phyloP scores from a whole-genome alignment of 2,329 filamentous ascomycete species.

The Fonsecaea multimorphosa region DNA sequence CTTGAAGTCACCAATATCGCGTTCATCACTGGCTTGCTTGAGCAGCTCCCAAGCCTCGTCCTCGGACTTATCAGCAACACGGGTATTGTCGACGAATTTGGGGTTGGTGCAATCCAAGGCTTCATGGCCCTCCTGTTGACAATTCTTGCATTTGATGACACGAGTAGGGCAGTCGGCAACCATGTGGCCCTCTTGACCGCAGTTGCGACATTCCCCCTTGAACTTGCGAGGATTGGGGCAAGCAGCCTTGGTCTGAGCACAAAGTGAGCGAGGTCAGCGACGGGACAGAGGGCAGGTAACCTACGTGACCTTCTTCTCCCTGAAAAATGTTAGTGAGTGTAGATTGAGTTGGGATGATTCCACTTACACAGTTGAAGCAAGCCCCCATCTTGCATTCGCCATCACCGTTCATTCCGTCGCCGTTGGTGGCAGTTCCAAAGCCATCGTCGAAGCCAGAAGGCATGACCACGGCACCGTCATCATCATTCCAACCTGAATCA shows the following conservation, averaged over 20 bases:
- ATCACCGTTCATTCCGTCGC: constrained; percentile 2
- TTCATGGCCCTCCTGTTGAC: constrained; percentile 54
- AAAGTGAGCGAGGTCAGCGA: constrained; percentile 12
- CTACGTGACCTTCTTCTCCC: constrained; percentile 48
- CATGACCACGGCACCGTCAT: background rate
- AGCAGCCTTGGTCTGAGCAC: constrained; percentile 49
- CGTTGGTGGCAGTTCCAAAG: background rate
- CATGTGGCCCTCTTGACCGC: constrained; percentile 53
- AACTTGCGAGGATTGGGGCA: constrained; percentile 56
- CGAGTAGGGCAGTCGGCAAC: constrained; percentile 53
- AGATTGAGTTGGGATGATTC: background rate
- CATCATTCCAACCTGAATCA: background rate
- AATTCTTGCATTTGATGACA: constrained; percentile 55
- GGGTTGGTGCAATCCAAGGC: constrained; percentile 54
- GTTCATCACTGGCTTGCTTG: constrained; percentile 55
- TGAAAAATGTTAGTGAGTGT: constrained; percentile 23
- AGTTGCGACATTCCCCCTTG: constrained; percentile 54
- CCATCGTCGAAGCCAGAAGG: background rate
- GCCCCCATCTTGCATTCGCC: constrained; percentile 44
- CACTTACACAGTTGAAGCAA: constrained; percentile 53
- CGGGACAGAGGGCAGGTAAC: constrained; percentile 13
- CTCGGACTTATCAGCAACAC: constrained; percentile 55
- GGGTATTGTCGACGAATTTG: constrained; percentile 51
- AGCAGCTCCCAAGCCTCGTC: constrained; percentile 59
- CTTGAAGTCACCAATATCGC: constrained; percentile 60